Base-by-base conservation (phyloP, 2,329 filamentous ascomycete species). In the Cercospora berteroae region DNA sequence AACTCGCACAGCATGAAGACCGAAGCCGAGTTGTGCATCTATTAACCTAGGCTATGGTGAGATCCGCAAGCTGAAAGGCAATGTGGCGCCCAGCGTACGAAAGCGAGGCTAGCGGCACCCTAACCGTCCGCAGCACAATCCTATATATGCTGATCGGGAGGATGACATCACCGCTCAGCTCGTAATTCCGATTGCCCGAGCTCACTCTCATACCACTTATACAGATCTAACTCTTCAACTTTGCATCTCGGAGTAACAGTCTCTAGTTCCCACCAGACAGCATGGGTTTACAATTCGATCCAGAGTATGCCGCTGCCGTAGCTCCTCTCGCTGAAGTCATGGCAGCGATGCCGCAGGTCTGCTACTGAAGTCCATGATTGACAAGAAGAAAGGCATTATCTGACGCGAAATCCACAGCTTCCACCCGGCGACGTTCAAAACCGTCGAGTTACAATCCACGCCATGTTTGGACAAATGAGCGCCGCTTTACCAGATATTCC, bases 401-500 rank as follows among this genome's bases (percentile, higher is more conserved):
- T 58, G 16, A 58, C n/a, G 5, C 18, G 9, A 6, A 16, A 13
- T 55, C 3, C 69, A 9, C 55, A 68, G 52, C 61, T 68, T 4
- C 63, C 65, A 12, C 60, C 62, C 25, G 69, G 69, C 31, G 69
- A 74, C 52, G 71, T 65, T 18, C 56, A 69, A 16, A 63, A 60
- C 29, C 57, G 70, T 25, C 67, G 71, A 60, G 60, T 57, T n/a
- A 31, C 18, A 1, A 52, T 63, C 36, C 42, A 64, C 18, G 33
- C 44, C 29, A 63, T 62, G 42, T 58, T 70, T 3, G 12, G 13
- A 9, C 36, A 48, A 3, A 65, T 63, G 16, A 39, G 29, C 10
- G 57, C 50, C 5, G 39, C 55, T 7, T 9, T 69, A 1, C 68
- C 71, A 42, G 36, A 57, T 8, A 25, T 42, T 4, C 50, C 70